Conservation (phyloP, 2,329 filamentous ascomycete species). For the Nemania sp. region DNA sequence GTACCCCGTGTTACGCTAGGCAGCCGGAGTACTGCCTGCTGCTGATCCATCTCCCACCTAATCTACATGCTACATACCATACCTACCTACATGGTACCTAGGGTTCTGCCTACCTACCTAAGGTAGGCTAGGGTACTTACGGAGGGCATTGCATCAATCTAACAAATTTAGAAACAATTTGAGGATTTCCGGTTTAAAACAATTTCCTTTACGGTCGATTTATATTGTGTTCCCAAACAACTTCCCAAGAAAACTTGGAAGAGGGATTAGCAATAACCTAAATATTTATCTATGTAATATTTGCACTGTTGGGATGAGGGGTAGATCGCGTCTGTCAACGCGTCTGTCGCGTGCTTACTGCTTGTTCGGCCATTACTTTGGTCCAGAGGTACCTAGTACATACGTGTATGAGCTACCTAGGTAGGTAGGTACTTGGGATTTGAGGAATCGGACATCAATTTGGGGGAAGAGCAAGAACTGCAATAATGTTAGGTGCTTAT, state of each 20-base stretch:
- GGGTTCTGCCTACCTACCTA: no score
- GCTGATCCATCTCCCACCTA: no score
- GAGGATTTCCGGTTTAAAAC: conserved; percentile 15
- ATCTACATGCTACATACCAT: no score
- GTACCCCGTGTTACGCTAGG: background rate
- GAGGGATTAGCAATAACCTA: background rate
- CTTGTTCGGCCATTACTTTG: background rate
- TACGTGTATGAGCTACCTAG: background rate
- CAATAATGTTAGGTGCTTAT: background rate
- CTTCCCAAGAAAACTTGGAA: background rate
- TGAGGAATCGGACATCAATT: background rate
- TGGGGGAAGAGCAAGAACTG: background rate
- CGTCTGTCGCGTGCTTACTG: conserved; percentile 21
- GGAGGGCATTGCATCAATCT: background rate
- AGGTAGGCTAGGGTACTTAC: background rate
- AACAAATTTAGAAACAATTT: conserved; percentile 22
- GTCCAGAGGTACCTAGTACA: no score
- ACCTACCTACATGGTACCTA: no score
- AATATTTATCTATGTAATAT: no score
- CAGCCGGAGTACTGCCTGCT: no score
- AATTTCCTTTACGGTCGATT: conserved; percentile 1
- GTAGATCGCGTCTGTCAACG: conserved; percentile 32
- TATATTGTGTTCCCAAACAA: background rate
- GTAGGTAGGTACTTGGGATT: background rate
- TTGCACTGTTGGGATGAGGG: conserved; percentile 29